A percentile compares a stretch with the other conserved stretches of the same genome.
phyloP scores from a whole-genome alignment of 1,284 basidiomycete species.

The Heliocybe sulcata region DNA sequence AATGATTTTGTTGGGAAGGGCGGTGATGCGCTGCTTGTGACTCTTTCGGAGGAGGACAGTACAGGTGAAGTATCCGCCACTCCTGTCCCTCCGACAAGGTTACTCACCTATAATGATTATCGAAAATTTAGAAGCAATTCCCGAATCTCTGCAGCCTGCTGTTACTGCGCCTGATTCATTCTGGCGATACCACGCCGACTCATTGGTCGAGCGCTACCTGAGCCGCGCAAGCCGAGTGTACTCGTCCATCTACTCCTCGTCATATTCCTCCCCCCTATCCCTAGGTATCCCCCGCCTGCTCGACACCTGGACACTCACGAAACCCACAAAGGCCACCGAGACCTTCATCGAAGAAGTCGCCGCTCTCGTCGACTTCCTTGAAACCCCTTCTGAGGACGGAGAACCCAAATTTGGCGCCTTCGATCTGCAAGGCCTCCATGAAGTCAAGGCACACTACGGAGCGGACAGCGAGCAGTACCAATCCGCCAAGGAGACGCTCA shows the following conservation, averaged over 20 bases:
- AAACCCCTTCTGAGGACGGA: slow-evolving; percentile 23
- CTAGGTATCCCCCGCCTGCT: slow-evolving; percentile 26
- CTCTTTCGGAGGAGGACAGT: slow-evolving; percentile 49
- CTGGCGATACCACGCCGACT: slow-evolving; percentile 30
- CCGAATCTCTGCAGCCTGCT: slow-evolving; percentile 34
- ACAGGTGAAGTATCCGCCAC: slow-evolving; percentile 34
- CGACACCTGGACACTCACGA: slow-evolving; percentile 31
- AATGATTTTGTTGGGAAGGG: slow-evolving; percentile 53
- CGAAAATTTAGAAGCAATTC: slow-evolving; percentile 36
- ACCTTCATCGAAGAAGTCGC: slow-evolving; percentile 34
- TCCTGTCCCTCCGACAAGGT: not conserved
- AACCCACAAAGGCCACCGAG: slow-evolving; percentile 24
- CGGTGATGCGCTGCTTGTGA: slow-evolving; percentile 43
- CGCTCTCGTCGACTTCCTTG: slow-evolving; percentile 42
- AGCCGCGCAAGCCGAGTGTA: slow-evolving; percentile 53
- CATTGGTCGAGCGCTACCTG: slow-evolving; percentile 46
- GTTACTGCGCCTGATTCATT: slow-evolving; percentile 29
- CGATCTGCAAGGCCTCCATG: slow-evolving; percentile 42
- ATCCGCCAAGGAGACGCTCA: slow-evolving; percentile 34
- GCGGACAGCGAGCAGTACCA: slow-evolving; percentile 46
- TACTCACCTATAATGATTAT: slow-evolving; percentile 7
- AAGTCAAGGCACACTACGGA: slow-evolving; percentile 40
- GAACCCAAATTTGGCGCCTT: slow-evolving; percentile 51
- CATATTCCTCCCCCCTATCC: slow-evolving; percentile 11
- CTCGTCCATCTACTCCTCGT: slow-evolving; percentile 36